Evolutionary conservation across 371 early-diverging fungal genomes (phyloP), one percentile per base, ranked within the genome.

Genomic region (Mortierella sp.): DNA sequence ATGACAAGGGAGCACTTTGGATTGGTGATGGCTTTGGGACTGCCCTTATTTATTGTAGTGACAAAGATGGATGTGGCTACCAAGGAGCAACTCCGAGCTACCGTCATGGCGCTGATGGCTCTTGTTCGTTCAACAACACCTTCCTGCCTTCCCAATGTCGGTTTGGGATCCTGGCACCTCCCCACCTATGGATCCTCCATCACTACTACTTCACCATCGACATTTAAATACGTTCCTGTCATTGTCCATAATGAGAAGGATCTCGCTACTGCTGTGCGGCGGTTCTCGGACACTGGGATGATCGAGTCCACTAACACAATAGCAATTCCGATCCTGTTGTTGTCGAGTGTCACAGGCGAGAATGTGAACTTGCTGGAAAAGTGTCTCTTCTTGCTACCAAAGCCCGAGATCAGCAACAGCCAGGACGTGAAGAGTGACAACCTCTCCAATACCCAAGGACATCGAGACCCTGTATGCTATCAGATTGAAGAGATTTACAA

Each of bases 1-100:
- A 97, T 96, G 95, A 94, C 97, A 3, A 90, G 90, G 62, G 97
- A 97, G 81, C 96, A 97, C 67, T 82, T 96, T 43, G 95, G 93
- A 0, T 76, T 96, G 45, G 91, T 95, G 1, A 82, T 95, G 26
- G 94, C 95, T 65, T 76, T 97, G 47, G 84, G 88, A 23, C 87
- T 96, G 4, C 97, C 97, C 1, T 93, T 95, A 0, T 93, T 94
- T 72, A 93, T 96, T 3, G 91, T 94, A 6, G 89, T 97, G 11
- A 97, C 96, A 30, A 96, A 96, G 67, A 90, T 94, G 71, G 97
- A 96, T 83, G 89, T 93, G 82, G 95, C 95, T 7, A 93, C 97
- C 4, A 82, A 86, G 7, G 90, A 91, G 64, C 92, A 96, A 29
- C 83, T 97, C 16, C 65, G 74, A 19, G 80, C 80, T 1, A 79